These are phyloP conservation scores for Nitzschia inconspicua DNA, from an alignment of 108 stramenopile genomes.

Conservation along the genomic window DNA sequence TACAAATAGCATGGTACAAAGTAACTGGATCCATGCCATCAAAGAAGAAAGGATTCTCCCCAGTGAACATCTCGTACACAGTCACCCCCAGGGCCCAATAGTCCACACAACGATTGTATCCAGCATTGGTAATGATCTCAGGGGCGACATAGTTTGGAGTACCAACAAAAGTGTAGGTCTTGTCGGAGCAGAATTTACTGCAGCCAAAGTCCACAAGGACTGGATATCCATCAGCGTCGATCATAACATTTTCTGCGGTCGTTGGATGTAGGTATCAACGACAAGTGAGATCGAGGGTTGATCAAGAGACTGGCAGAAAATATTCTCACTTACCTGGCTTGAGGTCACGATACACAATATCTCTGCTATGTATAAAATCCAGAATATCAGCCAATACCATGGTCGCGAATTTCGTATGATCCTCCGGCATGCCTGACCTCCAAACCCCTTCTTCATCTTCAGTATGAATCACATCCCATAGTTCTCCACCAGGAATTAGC, in stretches of 20 bases:
- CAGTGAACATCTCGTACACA: slow-evolving; percentile 89
- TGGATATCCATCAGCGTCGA: slow-evolving; percentile 75
- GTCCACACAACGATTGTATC: slow-evolving; percentile 86
- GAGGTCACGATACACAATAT: slow-evolving; percentile 90
- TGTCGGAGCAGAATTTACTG: slow-evolving; percentile 70
- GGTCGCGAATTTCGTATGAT: slow-evolving; percentile 57
- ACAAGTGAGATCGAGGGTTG: too few relatives aligned
- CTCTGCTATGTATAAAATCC: slow-evolving; percentile 81
- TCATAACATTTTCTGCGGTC: slow-evolving; percentile 76
- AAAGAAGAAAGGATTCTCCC: slow-evolving; percentile 75
- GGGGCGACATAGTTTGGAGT: slow-evolving; percentile 96
- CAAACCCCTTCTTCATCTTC: slow-evolving; percentile 44
- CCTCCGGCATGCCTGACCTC: slow-evolving; percentile 60
- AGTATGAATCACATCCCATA: slow-evolving; percentile 69
- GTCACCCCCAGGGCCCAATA: slow-evolving; percentile 93
- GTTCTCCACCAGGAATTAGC: slow-evolving; percentile 80
- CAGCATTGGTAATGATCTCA: slow-evolving; percentile 84
- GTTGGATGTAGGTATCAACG: too few relatives aligned
- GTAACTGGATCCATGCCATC: slow-evolving; percentile 74
- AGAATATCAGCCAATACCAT: slow-evolving; percentile 78
- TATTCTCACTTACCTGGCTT: too few relatives aligned
- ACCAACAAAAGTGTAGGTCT: slow-evolving; percentile 94
- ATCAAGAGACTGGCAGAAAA: too few relatives aligned
- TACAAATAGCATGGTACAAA: slow-evolving; percentile 80
- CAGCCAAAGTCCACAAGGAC: slow-evolving; percentile 90